Evolutionary conservation across 2,329 filamentous ascomycete species (phyloP).

Genomic region (Colletotrichum spaethianum): DNA sequence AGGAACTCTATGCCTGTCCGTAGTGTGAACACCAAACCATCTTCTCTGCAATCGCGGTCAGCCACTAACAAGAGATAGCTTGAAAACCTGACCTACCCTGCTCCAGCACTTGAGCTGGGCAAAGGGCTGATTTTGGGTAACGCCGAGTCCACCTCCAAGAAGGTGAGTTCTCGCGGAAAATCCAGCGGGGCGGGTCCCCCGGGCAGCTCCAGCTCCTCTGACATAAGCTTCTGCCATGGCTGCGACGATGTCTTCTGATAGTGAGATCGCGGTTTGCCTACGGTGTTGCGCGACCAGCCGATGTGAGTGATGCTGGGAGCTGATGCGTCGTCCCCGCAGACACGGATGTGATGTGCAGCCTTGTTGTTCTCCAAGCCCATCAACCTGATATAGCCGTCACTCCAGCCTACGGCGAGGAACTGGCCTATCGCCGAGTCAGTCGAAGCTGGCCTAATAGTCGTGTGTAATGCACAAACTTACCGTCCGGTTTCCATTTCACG

Average conservation of each 20-base stretch:
- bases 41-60: slow-evolving; percentile 54
- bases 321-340: slow-evolving; percentile 57
- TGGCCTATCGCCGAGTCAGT: slow-evolving; percentile 67
- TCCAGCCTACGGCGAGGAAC: slow-evolving; percentile 87
- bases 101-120: slow-evolving; percentile 71
- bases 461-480: slow-evolving; percentile 59
- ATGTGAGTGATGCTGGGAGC: slow-evolving; percentile 65
- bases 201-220: slow-evolving; percentile 46
- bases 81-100: slow-evolving; percentile 65
- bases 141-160: slow-evolving; percentile 82
- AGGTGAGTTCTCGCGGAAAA: slow-evolving; percentile 80
- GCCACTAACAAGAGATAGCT: slow-evolving; percentile 17
- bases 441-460: neutral
- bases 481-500: slow-evolving; percentile 78
- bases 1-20: slow-evolving; percentile 78
- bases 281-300: slow-evolving; percentile 65
- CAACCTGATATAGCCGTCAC: slow-evolving; percentile 82
- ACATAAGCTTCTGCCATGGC: slow-evolving; percentile 50
- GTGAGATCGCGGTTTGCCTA: slow-evolving; percentile 43
- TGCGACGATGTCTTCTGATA: slow-evolving; percentile 40
- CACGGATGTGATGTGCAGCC: slow-evolving; percentile 79
- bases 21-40: slow-evolving; percentile 77
- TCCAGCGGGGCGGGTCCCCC: slow-evolving; percentile 57
- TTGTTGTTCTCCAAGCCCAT: slow-evolving; percentile 87
- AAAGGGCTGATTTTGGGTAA: slow-evolving; percentile 83